Evolutionary conservation across 257 asterid species (phyloP), one percentile per base, ranked within the genome.

Genomic region (Parsonsia alboflavescens): DNA sequence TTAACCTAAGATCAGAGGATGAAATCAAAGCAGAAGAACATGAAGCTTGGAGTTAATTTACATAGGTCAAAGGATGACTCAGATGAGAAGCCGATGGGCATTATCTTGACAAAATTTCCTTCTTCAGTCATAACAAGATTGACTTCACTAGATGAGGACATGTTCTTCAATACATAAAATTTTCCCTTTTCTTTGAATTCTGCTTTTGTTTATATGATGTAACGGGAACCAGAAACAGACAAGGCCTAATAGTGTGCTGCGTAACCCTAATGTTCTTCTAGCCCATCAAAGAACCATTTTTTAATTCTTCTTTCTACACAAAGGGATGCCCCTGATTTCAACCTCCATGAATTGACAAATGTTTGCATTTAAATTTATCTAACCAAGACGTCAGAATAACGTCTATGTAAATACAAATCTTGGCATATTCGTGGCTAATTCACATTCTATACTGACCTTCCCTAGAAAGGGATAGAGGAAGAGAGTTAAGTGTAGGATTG

Each of bases 231-330:
- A 65, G 50, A 74, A 79, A 2, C 2, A 45, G 70, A 63, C 84
- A 63, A 21, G 33, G 62, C 77, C 77, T 77, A 88, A 88, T 72
- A 82, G 86, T 88, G 69, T 75, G 80, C 82, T 79, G 80, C 93
- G 96, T 89, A 89, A 90, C 96, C 75, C 81, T 57, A 50, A 87
- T 86, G 93, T 76, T 82, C 82, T 59, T 79, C 82, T 78, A 83
- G 77, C 62, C 17, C 17, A 24, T 72, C 74, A 73, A 16, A 48
- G 8, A 44, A 19, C 28, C 28, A 57, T 76, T 41, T 54, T 70
- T 42, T 71, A 39, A 41, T 57, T 7, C n/a, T 24, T 68, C 15
- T 49, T 33, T 50, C 39, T 13, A 48, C 73, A 28, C 73, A 28
- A 24, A 48, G 64, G 76, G 77, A 78, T 72, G 76, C 76, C 74